Conservation (phyloP, 2,329 filamentous ascomycete species). For the Rhynchosporium secalis region DNA sequence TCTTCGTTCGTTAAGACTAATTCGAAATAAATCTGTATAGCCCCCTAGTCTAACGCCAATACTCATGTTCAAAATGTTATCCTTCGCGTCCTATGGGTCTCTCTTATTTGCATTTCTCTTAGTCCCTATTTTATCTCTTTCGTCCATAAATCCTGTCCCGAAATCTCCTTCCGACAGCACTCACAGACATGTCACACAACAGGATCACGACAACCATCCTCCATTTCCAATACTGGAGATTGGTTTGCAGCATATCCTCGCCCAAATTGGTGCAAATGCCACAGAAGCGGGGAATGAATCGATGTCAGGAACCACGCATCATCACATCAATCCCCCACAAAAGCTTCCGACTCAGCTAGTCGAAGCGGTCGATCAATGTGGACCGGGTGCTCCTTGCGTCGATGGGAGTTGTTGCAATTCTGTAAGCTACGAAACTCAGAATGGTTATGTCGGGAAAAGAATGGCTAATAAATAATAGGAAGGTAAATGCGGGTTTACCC, state of each 20-base stretch:
- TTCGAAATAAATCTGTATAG: background rate
- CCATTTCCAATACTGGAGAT: constrained; percentile 28
- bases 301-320: constrained; percentile 2
- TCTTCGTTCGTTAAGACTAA: background rate
- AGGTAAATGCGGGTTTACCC: constrained; percentile 30
- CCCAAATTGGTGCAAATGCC: constrained; percentile 27
- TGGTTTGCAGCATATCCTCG: constrained; percentile 26
- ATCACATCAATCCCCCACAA: background rate
- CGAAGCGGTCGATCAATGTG: constrained; percentile 19
- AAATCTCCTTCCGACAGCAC: background rate
- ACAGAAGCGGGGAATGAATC: constrained; percentile 24
- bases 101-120: background rate
- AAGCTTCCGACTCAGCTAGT: background rate
- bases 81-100: too few relatives aligned
- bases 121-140: background rate
- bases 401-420: constrained; percentile 34
- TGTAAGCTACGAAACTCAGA: constrained; percentile 10
- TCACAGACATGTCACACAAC: constrained; percentile 18
- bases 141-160: background rate
- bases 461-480: constrained; percentile 22
- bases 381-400: constrained; percentile 22
- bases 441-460: background rate
- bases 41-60: too few relatives aligned
- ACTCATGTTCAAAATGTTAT: background rate
- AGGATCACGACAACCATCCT: constrained; percentile 18